Conservation (phyloP, 2,329 filamentous ascomycete species). For the Simplicillium sp. region DNA sequence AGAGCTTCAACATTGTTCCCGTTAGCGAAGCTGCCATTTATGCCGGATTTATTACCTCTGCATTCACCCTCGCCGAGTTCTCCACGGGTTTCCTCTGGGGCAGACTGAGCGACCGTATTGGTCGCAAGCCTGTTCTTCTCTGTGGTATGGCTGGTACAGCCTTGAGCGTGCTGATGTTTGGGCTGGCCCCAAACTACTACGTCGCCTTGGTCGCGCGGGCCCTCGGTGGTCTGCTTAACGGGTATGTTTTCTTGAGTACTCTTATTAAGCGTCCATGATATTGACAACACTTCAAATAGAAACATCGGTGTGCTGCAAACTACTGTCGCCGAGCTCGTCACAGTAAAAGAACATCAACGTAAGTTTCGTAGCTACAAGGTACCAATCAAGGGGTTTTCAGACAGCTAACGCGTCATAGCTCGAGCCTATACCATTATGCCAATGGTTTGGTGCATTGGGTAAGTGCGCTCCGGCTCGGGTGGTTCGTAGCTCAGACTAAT, state of each 20-base stretch:
- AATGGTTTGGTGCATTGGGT: constrained; percentile 94
- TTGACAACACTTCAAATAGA: constrained; percentile 28
- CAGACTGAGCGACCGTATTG: constrained; percentile 79
- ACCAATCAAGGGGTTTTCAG: background rate
- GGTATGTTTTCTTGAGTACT: constrained; percentile 44
- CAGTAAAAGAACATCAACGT: constrained; percentile 88
- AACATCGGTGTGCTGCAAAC: constrained; percentile 95
- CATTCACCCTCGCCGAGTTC: constrained; percentile 94
- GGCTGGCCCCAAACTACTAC: constrained; percentile 74
- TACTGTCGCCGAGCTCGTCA: constrained; percentile 88
- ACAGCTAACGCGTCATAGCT: constrained; percentile 38
- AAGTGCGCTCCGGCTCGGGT: constrained; percentile 19
- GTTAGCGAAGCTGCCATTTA: constrained; percentile 79
- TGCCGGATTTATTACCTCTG: constrained; percentile 90
- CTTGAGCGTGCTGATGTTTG: constrained; percentile 85
- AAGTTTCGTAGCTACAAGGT: constrained; percentile 22
- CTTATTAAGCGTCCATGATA: background rate
- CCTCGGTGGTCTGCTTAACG: constrained; percentile 84
- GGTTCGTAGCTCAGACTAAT: constrained; percentile 14
- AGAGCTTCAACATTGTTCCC: constrained; percentile 80
- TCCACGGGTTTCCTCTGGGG: constrained; percentile 90
- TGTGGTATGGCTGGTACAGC: constrained; percentile 86
- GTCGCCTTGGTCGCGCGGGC: constrained; percentile 82
- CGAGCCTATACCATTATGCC: constrained; percentile 97
- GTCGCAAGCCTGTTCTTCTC: constrained; percentile 84